Evolutionary conservation across 2,329 filamentous ascomycete genomes (phyloP).

Genomic region (Aureobasidium namibiae): DNA sequence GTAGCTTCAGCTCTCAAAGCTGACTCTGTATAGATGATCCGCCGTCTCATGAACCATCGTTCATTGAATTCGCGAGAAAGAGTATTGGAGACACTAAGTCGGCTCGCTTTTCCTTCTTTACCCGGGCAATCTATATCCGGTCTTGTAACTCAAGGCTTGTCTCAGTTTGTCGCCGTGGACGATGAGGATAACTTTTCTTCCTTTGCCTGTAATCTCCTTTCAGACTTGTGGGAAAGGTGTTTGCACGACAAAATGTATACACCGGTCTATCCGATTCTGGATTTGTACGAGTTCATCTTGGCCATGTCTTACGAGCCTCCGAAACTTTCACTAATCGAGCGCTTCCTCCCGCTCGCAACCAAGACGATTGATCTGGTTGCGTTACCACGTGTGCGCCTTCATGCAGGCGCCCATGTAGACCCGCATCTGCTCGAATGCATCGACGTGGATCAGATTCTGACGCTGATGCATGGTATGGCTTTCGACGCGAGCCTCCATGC

Average conservation of each 20-base stretch:
- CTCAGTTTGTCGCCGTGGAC: conserved; percentile 42
- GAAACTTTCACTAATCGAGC: conserved; percentile 50
- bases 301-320: conserved; percentile 52
- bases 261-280: conserved; percentile 58
- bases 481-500: conserved; percentile 46
- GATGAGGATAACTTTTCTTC: conserved; percentile 49
- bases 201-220: conserved; percentile 55
- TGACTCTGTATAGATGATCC: conserved; percentile 31
- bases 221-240: conserved; percentile 62
- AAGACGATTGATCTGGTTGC: conserved; percentile 48
- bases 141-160: conserved; percentile 59
- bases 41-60: conserved; percentile 56
- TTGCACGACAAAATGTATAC: conserved; percentile 51
- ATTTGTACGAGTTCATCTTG: conserved; percentile 56
- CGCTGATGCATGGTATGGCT: conserved; percentile 56
- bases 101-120: conserved; percentile 58
- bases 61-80: conserved; percentile 48
- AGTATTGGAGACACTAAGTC: conserved; percentile 60
- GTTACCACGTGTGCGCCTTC: conserved; percentile 35
- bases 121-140: conserved; percentile 55
- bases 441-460: conserved; percentile 55
- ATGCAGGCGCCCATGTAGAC: conserved; percentile 24
- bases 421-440: conserved; percentile 49
- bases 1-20: background rate
- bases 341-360: conserved; percentile 41